Evolutionary conservation across 2,329 filamentous ascomycete species (phyloP), one percentile per base, ranked within the genome.

Genomic region (Cercospora sojina): DNA sequence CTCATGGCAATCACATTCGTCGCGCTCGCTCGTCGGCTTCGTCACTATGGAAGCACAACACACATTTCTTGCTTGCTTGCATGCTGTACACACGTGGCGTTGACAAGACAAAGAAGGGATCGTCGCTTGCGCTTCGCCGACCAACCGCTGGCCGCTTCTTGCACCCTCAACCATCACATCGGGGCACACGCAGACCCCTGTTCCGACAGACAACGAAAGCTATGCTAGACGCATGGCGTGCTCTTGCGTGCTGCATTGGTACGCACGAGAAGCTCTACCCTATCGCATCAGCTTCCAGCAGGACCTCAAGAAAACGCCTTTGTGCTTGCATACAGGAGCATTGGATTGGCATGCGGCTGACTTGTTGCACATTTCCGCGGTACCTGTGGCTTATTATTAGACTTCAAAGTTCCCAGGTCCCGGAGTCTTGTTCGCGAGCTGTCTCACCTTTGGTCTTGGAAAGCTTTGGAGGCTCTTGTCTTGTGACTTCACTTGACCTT

Each of bases 241-340:
- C 61, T 63, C 18, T 63, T 63, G 61, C 61, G 61, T 63, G 61
- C 41, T 57, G 25, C 49, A 38, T n/a, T 16, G 25, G 43, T 38
- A 55, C 23, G 29, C 32, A 55, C 59, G 35, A 29, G 10, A 27
- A n/a, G 23, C 43, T 16, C 13, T 25, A 10, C 31, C 31, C 18
- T 29, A 10, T 23, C 43, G 43, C 32, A 38, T n/a, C 10, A 35
- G 31, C 31, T 27, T 32, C 38, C 18, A 18, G 6, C 27, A n/a
- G 31, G 31, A 41, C 57, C 31, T 12, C 35, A 59, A 25, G 20
- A 59, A 27, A 6, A 38, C n/a, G 35, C 3, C 35, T 38, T 38
- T 38, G 35, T 38, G 35, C 35, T 38, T 38, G 35, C 35, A 27
- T 43, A 25, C 20, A 43, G 43, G 25, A 49, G 43, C 43, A 20